Conservation (phyloP, 257 asterid species). For the Solanum rostratum region DNA sequence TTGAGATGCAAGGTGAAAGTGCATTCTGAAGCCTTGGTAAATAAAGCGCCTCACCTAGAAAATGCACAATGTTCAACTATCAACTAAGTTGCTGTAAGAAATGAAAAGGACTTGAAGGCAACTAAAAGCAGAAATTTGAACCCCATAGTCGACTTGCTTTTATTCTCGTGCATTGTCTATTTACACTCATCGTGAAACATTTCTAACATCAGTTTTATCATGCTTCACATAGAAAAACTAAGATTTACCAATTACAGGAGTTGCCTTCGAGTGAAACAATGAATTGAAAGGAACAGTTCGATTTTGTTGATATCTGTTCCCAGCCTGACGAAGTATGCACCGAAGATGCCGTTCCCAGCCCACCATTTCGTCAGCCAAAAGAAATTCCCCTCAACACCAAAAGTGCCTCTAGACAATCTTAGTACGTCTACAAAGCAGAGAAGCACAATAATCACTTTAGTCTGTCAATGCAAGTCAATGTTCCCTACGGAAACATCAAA, state of each 20-base stretch:
- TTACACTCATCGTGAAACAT: not conserved
- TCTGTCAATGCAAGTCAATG: not conserved
- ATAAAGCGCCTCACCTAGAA: conserved; percentile 43
- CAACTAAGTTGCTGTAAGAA: not conserved
- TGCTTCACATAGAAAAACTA: not conserved
- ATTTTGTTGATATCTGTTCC: conserved; percentile 41
- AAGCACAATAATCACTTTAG: not conserved
- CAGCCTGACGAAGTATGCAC: conserved; percentile 46
- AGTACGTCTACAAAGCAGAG: not conserved
- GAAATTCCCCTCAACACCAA: not conserved
- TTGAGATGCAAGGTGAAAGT: conserved; percentile 27
- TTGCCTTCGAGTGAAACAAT: conserved; percentile 38
- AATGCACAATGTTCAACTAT: not conserved
- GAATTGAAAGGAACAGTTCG: conserved; percentile 26
- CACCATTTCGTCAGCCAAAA: conserved; percentile 31
- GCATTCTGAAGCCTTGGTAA: conserved; percentile 24
- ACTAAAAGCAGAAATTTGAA: not conserved
- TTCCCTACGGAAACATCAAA: not conserved
- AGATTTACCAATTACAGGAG: conserved; percentile 40
- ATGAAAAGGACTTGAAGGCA: not conserved
- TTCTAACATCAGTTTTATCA: not conserved
- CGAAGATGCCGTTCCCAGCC: conserved; percentile 73
- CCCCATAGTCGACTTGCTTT: not conserved
- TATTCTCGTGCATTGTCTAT: not conserved
- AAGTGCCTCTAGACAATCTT: not conserved